A percentile compares a stretch with the other conserved stretches of the same genome.
These are phyloP conservation scores for Rhodotorula kratochvilovae DNA, from an alignment of 768 basidiomycete genomes.

Conservation along the genomic window DNA sequence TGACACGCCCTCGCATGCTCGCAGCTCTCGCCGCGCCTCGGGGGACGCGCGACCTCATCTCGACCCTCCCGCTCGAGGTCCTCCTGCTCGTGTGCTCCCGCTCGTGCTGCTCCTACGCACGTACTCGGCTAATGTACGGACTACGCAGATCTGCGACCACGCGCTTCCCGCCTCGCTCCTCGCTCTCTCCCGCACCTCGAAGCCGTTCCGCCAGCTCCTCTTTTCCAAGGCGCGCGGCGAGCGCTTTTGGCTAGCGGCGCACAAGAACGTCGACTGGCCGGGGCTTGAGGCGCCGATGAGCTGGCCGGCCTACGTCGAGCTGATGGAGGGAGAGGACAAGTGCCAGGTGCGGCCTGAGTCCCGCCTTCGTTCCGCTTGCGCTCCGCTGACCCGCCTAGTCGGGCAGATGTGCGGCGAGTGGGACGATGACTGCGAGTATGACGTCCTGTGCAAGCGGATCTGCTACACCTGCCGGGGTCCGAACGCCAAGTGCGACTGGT, in stretches of 20 bases:
- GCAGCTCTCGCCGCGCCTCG: too few relatives aligned
- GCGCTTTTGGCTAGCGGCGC: background rate
- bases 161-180: background rate
- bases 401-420: too few relatives aligned
- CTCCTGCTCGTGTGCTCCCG: background rate
- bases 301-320: too few relatives aligned
- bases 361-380: too few relatives aligned
- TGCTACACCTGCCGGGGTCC: too few relatives aligned
- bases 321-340: background rate
- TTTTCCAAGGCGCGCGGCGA: background rate
- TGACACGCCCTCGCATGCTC: too few relatives aligned
- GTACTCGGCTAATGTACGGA: background rate
- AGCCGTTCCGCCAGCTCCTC: background rate
- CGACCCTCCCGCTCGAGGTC: background rate
- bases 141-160: slow-evolving; percentile 3
- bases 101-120: too few relatives aligned
- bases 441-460: too few relatives aligned
- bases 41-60: background rate
- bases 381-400: too few relatives aligned
- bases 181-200: background rate
- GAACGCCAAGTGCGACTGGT: too few relatives aligned
- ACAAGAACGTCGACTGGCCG: background rate
- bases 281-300: background rate
- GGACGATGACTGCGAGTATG: too few relatives aligned
- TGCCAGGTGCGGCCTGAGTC: too few relatives aligned